These are phyloP conservation scores for Polychytrium aggregatum DNA, from an alignment of 192 early-diverging fungal genomes.

Conservation along the genomic window DNA sequence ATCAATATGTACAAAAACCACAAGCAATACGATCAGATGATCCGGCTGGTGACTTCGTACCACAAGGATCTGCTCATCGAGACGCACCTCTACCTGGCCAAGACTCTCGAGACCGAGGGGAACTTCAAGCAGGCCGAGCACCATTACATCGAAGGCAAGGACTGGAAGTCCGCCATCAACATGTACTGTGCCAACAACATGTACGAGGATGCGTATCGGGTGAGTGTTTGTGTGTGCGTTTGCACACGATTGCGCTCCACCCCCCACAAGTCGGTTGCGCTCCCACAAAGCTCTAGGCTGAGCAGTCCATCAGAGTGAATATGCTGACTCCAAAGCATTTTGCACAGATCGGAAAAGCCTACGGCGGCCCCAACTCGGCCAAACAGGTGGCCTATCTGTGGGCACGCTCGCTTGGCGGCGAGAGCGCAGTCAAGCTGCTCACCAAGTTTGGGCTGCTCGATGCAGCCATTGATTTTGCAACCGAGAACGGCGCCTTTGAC, in stretches of 20 bases:
- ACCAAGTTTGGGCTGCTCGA: constrained; percentile 48
- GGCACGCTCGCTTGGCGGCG: constrained; percentile 51
- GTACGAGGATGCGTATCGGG: constrained; percentile 54
- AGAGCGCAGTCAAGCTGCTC: constrained; percentile 51
- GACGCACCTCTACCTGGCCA: constrained; percentile 50
- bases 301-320: no score
- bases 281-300: no score
- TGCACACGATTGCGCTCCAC: no score
- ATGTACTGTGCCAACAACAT: constrained; percentile 57
- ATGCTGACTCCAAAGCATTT: no score
- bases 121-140: constrained; percentile 52
- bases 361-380: constrained; percentile 40
- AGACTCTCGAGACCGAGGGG: constrained; percentile 48
- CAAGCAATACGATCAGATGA: constrained; percentile 58
- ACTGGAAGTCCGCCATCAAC: constrained; percentile 54
- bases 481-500: constrained; percentile 55
- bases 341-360: constrained; percentile 38
- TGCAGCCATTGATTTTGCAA: constrained; percentile 55
- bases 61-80: constrained; percentile 51
- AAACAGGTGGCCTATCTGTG: constrained; percentile 60
- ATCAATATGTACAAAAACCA: constrained; percentile 65
- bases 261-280: no score
- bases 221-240: constrained; percentile 10
- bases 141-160: constrained; percentile 48
- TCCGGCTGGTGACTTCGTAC: constrained; percentile 44